These are phyloP conservation scores for Linum trigynum DNA, from an alignment of 345 rosid species.

Conservation along the genomic window DNA sequence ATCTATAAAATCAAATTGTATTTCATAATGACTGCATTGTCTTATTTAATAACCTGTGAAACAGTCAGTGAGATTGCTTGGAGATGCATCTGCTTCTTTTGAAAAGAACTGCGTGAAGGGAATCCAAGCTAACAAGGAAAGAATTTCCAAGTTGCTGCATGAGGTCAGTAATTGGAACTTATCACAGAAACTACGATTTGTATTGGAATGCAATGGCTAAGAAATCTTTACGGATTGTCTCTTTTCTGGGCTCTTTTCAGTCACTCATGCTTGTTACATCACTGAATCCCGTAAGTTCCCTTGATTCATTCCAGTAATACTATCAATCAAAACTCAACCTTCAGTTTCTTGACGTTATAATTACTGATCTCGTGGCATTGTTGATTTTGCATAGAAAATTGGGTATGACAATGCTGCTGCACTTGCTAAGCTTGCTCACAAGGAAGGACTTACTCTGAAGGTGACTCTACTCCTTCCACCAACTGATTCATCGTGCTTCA, in stretches of 20 bases:
- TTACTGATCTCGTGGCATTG: constrained; percentile 9
- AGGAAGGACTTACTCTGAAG: constrained; percentile 87
- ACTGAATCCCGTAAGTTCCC: constrained; percentile 78
- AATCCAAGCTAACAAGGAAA: constrained; percentile 77
- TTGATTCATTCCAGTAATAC: neutral
- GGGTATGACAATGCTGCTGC: constrained; percentile 97
- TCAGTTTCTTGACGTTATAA: constrained; percentile 2
- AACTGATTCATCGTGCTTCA: neutral
- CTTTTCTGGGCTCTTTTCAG: constrained; percentile 36
- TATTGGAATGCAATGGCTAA: neutral
- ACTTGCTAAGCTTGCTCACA: constrained; percentile 97
- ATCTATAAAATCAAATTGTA: neutral
- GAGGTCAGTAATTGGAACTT: constrained; percentile 43
- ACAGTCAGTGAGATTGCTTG: constrained; percentile 69
- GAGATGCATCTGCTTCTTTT: constrained; percentile 92
- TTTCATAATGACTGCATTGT: neutral
- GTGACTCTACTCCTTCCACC: constrained; percentile 22
- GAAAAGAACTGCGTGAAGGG: constrained; percentile 90
- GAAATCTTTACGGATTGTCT: neutral
- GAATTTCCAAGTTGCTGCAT: constrained; percentile 77
- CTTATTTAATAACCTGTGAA: neutral
- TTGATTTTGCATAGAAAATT: constrained; percentile 49
- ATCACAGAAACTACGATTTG: constrained; percentile 1
- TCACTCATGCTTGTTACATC: constrained; percentile 97
- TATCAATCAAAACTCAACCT: constrained; percentile 4